Base-by-base conservation (phyloP, 2,329 filamentous ascomycete species). In the Venturia nashicola region DNA sequence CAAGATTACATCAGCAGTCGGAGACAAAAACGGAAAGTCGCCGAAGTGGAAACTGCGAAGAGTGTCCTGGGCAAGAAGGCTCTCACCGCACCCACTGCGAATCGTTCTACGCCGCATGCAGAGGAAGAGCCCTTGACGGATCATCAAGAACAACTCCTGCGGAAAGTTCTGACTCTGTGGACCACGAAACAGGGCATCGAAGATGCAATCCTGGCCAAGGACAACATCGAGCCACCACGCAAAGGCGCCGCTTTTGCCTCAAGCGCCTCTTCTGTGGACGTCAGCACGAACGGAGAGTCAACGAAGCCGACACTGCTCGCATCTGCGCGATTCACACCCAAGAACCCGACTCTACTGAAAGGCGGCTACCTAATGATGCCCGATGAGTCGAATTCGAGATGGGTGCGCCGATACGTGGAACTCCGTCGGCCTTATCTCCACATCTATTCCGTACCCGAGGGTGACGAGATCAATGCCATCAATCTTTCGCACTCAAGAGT, bases 381-480 rank as follows among this genome's bases (percentile, higher is more conserved):
- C 0, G 91, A 91, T 71, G 87, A 86, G 64, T 87, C 90, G 63
- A 90, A 87, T 43, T 89, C 86, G 27, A 85, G 88, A 66, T 99
- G 94, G 94, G 83, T 94, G 36, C 90, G 92, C 69, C 87, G 93
- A 51, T 97, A 96, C 71, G 90, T 97, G 61, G 94, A 99, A 76
- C 83, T 99, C 36, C 85, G 94, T 40, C 83, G 89, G 62, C 94
- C 94, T 0, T 99, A 97, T 72, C 81, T 99, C 62, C 91, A 97
- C 74, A 84, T 99, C 43, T 90, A 97, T 76, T 89, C 85, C 32
- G 86, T 88, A 0, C 85, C 87, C 0, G 89, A 95, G 48, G 92
- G 93, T 20, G 94, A 97, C 69, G 93, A 97, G 75, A 83, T 97
- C 57, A 90, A 88, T 63, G 87, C 94, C 11, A 90, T 97, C 69